Percentiles rank a stretch among this genome's conserved stretches.
Conservation (phyloP, 805 yeast genomes). For the Nakazawaea anatomiae region DNA sequence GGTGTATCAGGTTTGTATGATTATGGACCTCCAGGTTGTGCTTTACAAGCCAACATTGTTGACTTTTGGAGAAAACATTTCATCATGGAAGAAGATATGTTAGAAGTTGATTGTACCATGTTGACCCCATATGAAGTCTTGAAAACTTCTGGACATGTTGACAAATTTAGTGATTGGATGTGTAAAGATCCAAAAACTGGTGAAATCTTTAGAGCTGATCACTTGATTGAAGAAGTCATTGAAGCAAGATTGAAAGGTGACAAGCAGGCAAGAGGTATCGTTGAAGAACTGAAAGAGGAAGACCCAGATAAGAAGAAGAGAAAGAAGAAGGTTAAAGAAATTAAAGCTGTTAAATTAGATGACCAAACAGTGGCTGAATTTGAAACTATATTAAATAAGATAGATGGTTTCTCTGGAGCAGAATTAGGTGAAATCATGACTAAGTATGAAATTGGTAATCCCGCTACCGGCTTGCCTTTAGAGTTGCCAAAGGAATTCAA, state of each 20-base stretch:
- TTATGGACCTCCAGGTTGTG: slow-evolving; percentile 99
- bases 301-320: slow-evolving; percentile 78
- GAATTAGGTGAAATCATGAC: slow-evolving; percentile 85
- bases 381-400: slow-evolving; percentile 82
- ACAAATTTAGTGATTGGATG: slow-evolving; percentile 99
- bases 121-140: slow-evolving; percentile 96
- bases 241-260: slow-evolving; percentile 97
- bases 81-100: slow-evolving; percentile 95
- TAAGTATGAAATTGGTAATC: slow-evolving; percentile 82
- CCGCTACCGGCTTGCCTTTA: slow-evolving; percentile 79
- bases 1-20: slow-evolving; percentile 98
- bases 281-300: slow-evolving; percentile 57
- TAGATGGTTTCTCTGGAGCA: slow-evolving; percentile 92
- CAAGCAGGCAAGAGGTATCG: slow-evolving; percentile 90
- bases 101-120: slow-evolving; percentile 97
- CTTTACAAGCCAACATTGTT: slow-evolving; percentile 90
- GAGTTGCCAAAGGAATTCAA: slow-evolving; percentile 94
- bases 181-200: slow-evolving; percentile 93
- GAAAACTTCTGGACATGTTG: slow-evolving; percentile 99
- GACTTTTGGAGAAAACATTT: slow-evolving; percentile 98
- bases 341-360: slow-evolving; percentile 79
- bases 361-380: slow-evolving; percentile 77
- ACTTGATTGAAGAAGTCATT: slow-evolving; percentile 93
- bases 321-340: slow-evolving; percentile 94
- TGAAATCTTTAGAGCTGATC: slow-evolving; percentile 98